Base-by-base conservation (phyloP, 2,329 filamentous ascomycete species). In the Paecilomyces sp. region DNA sequence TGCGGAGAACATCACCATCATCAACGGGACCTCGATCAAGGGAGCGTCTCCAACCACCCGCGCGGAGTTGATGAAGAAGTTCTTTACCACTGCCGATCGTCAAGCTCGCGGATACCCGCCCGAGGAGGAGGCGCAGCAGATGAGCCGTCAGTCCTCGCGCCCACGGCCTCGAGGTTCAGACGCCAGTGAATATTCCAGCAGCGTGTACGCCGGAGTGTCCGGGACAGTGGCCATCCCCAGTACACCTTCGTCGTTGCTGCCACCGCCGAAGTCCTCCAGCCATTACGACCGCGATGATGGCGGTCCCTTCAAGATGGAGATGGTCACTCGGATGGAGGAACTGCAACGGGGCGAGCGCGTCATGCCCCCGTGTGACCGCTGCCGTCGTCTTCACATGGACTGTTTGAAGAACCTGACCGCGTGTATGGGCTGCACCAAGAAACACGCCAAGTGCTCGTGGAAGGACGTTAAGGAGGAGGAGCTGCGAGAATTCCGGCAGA, bases 361-460 rank as follows among this genome's bases (percentile, higher is more conserved):
- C 55, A 75, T 85, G n/a, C 92, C 91, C 9, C 90, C 91, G 0
- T 96, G 91, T 70, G 92, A 96, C 71, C 82, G 91, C 41, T 96
- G 91, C 71, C 83, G 91, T 53, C 83, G 91, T 31, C 79, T 95
- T 15, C 87, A 89, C 64, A 90, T 92, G 77, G 85, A 91, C 60
- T 96, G 91, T 63, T 79, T 92, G 55, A 95, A 95, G 75, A 90
- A 96, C 63, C 79, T 94, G 47, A 95, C 91, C 0, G 90, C 91
- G 8, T 96, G 92, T 69, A 85, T 88, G 73, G 91, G 90, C 24
- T 96, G 91, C 73, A 95, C 91, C 0, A 92, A 90, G 72, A 95
- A 95, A 71, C 91, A 96, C 71, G 90, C 90, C 22, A 92, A 92
- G 68, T 96, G 91, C 72, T 87, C 86, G 13, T 96, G 91, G 91